Evolutionary conservation across 225 moss, liverwort and hornwort genomes (phyloP).

Genomic region (Sphagnum contortum): DNA sequence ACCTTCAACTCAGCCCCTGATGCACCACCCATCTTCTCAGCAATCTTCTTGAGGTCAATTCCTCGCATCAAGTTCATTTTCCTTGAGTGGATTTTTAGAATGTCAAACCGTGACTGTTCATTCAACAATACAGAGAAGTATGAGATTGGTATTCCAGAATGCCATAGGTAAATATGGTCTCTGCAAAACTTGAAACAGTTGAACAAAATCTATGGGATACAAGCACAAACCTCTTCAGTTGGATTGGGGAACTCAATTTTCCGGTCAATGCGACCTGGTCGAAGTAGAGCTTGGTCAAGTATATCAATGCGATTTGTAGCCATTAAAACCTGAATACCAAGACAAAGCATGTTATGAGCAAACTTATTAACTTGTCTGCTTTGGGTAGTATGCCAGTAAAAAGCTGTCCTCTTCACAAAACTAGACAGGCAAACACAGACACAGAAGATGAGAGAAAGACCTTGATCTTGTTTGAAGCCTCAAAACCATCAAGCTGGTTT

Average conservation of each 20-base stretch:
- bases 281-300: conserved; percentile 84
- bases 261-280: conserved; percentile 90
- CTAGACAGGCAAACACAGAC: neutral
- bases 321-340: conserved; percentile 72
- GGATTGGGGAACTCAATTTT: conserved; percentile 99
- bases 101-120: conserved; percentile 89
- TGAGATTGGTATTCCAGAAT: conserved; percentile 3
- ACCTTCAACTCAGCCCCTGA: conserved; percentile 99
- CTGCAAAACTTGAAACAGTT: too few species aligned
- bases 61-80: conserved; percentile 99
- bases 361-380: too few species aligned
- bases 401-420: neutral
- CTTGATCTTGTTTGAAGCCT: conserved; percentile 99
- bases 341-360: too few species aligned
- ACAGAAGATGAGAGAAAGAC: conserved; percentile 14
- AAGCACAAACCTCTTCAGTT: conserved; percentile 65
- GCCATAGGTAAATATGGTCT: neutral
- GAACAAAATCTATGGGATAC: too few species aligned
- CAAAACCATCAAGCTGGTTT: conserved; percentile 98
- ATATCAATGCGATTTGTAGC: conserved; percentile 99
- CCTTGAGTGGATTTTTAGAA: conserved; percentile 96
- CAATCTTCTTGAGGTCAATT: conserved; percentile 94
- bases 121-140: conserved; percentile 1
- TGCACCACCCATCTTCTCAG: conserved; percentile 99
- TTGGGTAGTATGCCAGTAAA: neutral